A percentile compares a stretch with the other conserved stretches of the same genome.
Evolutionary conservation across 2,329 filamentous ascomycete genomes (phyloP).

Genomic region (Fusarium algeriense): DNA sequence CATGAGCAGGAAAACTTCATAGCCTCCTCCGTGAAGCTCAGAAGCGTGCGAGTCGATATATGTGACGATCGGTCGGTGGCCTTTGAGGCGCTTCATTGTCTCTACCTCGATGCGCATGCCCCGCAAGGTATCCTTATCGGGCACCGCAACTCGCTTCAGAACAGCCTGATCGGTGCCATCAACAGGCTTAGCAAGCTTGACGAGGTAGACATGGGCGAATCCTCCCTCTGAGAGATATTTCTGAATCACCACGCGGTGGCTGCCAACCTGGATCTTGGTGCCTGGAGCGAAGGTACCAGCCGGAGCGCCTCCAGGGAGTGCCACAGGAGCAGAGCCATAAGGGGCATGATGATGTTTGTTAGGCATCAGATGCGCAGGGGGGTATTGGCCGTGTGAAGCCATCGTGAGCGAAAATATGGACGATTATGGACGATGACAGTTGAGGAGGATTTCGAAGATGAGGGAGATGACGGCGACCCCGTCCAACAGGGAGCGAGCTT

Average conservation of each 20-base stretch:
- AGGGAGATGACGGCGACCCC: constrained; percentile 37
- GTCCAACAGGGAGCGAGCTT: constrained; percentile 36
- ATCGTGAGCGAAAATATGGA: constrained; percentile 40
- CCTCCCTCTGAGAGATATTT: constrained; percentile 98
- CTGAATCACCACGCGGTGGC: constrained; percentile 92
- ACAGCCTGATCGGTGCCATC: constrained; percentile 86
- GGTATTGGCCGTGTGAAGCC: constrained; percentile 55
- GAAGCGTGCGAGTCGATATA: constrained; percentile 99
- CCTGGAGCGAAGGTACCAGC: constrained; percentile 91
- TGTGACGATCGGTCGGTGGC: constrained; percentile 94
- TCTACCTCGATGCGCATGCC: constrained; percentile 99
- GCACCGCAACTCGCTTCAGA: constrained; percentile 94
- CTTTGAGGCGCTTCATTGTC: constrained; percentile 99
- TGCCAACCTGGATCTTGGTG: constrained; percentile 96
- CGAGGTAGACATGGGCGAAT: constrained; percentile 98
- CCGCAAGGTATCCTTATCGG: constrained; percentile 92
- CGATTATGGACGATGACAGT: constrained; percentile 12
- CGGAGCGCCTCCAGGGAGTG: constrained; percentile 63
- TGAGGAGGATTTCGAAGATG: constrained; percentile 24
- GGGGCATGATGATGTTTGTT: constrained; percentile 57
- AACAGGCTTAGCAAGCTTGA: constrained; percentile 82
- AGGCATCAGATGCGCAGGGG: constrained; percentile 45
- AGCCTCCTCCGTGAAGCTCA: constrained; percentile 90
- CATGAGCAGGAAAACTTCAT: constrained; percentile 98
- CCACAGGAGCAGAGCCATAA: constrained; percentile 59